Base-by-base conservation (phyloP, 2,329 filamentous ascomycete genomes). In the Mycosphaerella sp. region DNA sequence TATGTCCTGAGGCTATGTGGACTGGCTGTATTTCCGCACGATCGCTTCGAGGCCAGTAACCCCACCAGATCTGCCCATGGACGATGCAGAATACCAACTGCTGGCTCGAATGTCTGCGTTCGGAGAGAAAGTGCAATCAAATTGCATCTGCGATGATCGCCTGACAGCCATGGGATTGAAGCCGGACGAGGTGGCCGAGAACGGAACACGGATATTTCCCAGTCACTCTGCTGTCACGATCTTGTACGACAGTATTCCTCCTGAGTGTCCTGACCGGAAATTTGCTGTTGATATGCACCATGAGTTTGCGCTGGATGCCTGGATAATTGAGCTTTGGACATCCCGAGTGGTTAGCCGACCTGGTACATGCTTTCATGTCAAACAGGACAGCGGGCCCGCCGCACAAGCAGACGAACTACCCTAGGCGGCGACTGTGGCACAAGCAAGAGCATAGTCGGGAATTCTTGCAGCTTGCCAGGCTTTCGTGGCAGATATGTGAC, bases 1-100 rank as follows among this genome's bases (percentile, higher is more conserved):
- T 62, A n/a, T n/a, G n/a, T n/a, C n/a, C n/a, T n/a, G n/a, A n/a
- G 21, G 21, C 21, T 6, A 56, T 39, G 36, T 56, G 3, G 28
- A 60, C 21, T 62, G 59, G 59, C 52, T 59, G 9, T 62, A 57
- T 42, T 59, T 59, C 43, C 41, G 47, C 30, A 52, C 41, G 21
- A 53, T 59, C 12, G 54, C 57, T n/a, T 57, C 54, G 8, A 59
- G 52, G 27, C 57, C 55, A 17, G 12, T 52, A 4, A 45, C 53
- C 3, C 57, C 57, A 17, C 57, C 55, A 12, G 49, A 51, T n/a
- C 40, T 59, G 13, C 55, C 57, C 1, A 53, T 58, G 44, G 57
- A 59, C 39, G 57, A 59, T 35, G 57, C 55, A 14, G 57, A 59
- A 17, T 59, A 56, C 36, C 14, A 52, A 8, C 52, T 53, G 13